Percentiles rank a stretch among this genome's conserved stretches.
Evolutionary conservation across 2,329 filamentous ascomycete species (phyloP).

Genomic region (Microdochium trichocladiopsis): DNA sequence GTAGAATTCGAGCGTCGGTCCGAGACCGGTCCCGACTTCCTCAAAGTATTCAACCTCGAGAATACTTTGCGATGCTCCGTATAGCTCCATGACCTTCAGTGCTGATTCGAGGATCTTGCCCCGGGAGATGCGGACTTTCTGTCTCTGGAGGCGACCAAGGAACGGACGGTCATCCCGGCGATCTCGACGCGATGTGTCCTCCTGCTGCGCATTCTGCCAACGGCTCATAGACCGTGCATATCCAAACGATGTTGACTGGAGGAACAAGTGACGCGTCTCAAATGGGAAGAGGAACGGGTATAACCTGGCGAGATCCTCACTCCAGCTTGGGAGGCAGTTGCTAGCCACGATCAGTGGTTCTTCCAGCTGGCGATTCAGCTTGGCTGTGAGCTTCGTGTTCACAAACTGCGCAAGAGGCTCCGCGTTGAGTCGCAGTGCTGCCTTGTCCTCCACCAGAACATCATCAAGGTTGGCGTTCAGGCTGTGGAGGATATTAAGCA

Average conservation of each 20-base stretch:
- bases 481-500: conserved; percentile 86
- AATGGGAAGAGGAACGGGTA: conserved; percentile 98
- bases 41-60: conserved; percentile 98
- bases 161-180: conserved; percentile 87
- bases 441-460: conserved; percentile 72
- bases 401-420: conserved; percentile 92
- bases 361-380: conserved; percentile 92
- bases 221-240: conserved; percentile 96
- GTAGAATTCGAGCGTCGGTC: conserved; percentile 95
- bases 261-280: conserved; percentile 91
- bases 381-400: conserved; percentile 96
- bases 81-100: conserved; percentile 97
- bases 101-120: conserved; percentile 94
- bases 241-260: conserved; percentile 96
- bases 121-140: conserved; percentile 96
- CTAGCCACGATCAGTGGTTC: conserved; percentile 96
- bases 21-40: conserved; percentile 92
- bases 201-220: conserved; percentile 87
- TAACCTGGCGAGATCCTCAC: conserved; percentile 83
- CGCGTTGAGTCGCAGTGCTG: conserved; percentile 61
- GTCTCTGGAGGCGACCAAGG: conserved; percentile 82
- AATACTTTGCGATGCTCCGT: conserved; percentile 92
- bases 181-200: conserved; percentile 74
- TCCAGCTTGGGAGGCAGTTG: conserved; percentile 93
- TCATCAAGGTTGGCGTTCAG: conserved; percentile 92